Evolutionary conservation across 345 rosid genomes (phyloP), one percentile per base, ranked within the genome.

Genomic region (Euclidium syriacum): DNA sequence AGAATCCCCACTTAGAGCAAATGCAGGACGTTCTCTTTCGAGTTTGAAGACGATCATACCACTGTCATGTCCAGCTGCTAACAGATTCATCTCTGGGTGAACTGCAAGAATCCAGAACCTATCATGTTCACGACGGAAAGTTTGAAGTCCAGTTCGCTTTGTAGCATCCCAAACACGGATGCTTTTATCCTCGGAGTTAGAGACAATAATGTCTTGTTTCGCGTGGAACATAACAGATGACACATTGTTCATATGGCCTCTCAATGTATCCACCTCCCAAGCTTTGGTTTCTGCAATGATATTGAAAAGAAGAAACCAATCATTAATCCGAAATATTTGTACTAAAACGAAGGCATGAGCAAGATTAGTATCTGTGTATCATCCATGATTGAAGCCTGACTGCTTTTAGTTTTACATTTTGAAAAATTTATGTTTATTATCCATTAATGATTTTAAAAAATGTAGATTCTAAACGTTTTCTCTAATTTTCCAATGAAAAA

Each of bases 61-160:
- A 77, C 88, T 82, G 75, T 90, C 97, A 73, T 90, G 95, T 27
- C 97, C 97, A 0, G 97, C 97, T 30, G 97, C 97, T 72, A 90
- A 74, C 40, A 90, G 86, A 75, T 87, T 90, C 90, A 85, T 85
- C 76, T 87, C 95, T 7, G 95, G 97, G 50, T 90, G 95, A 57
- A 84, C 77, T 44, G 94, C 77, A 39, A 90, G 86, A 49, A 87
- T 85, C 95, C 95, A 90, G 72, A 87, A 90, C 2, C 97, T 74
- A 52, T 90, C 97, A 73, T 90, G 97, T 70, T 90, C 97, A 6
- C 97, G 82, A 36, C 95, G 90, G 65, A 90, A 87, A 29, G 95
- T 87, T 43, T 87, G 95, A 68, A 90, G 73, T 71, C 90, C 95
- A 58, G 94, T 79, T 68, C 97, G 63, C 74, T 90, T 90, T 10